Conservation (phyloP, 495 filamentous ascomycete genomes). For the Xylaria venustula region DNA sequence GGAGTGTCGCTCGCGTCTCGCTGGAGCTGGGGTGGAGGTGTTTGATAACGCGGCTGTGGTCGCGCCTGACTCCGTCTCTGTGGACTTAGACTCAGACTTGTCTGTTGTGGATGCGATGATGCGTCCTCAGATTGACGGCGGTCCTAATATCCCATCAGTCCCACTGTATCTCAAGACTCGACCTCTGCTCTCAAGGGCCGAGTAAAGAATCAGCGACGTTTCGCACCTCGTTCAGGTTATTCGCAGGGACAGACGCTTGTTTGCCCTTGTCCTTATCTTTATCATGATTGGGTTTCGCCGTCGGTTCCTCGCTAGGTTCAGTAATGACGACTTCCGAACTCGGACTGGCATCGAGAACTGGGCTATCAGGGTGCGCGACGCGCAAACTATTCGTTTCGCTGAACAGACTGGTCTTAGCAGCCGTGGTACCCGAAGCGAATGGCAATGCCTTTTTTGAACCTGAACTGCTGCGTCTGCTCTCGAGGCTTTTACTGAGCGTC, state of each 20-base stretch:
- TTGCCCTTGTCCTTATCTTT: constrained; percentile 20
- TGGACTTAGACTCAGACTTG: too few relatives aligned
- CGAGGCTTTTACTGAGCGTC: constrained; percentile 80
- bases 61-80: constrained; percentile 14
- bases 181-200: constrained; percentile 26
- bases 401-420: constrained; percentile 39
- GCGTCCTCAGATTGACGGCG: constrained; percentile 18
- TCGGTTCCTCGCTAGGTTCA: constrained; percentile 16
- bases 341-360: constrained; percentile 33
- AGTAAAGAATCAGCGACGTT: constrained; percentile 28
- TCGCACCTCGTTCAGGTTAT: constrained; percentile 32
- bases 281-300: constrained; percentile 14
- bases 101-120: constrained; percentile 12
- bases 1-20: constrained; percentile 38
- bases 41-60: constrained; percentile 19
- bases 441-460: constrained; percentile 68
- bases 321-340: constrained; percentile 22
- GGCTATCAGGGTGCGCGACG: constrained; percentile 37
- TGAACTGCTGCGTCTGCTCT: constrained; percentile 84
- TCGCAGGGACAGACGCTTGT: neutral
- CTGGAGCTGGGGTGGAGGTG: constrained; percentile 23
- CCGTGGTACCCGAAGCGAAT: constrained; percentile 39
- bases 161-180: neutral
- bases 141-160: constrained; percentile 32
- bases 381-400: constrained; percentile 52